These are phyloP conservation scores for Hypomyces perniciosus DNA, from an alignment of 2,329 filamentous ascomycete genomes.

Conservation along the genomic window DNA sequence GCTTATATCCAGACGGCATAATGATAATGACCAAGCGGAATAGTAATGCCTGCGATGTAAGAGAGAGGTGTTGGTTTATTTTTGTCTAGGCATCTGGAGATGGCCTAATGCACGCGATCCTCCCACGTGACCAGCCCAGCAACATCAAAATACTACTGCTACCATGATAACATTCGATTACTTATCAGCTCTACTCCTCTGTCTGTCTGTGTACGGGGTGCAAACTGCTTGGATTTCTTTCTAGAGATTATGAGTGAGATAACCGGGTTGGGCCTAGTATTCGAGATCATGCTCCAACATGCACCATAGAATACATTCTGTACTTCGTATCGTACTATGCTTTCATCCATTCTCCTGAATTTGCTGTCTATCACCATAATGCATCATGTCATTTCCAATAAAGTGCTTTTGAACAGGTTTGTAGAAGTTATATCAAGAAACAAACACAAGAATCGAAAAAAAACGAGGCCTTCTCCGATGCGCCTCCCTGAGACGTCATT, in stretches of 20 bases:
- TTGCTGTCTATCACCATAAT: neutral
- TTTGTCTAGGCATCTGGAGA: conserved; percentile 23
- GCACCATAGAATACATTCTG: neutral
- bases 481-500: conserved; percentile 1
- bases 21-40: neutral
- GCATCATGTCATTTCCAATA: neutral
- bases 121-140: neutral
- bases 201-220: too few relatives aligned
- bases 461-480: neutral
- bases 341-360: neutral
- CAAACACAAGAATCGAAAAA: neutral
- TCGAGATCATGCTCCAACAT: too few relatives aligned
- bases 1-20: conserved; percentile 25
- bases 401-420: neutral
- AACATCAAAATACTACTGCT: neutral
- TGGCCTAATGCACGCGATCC: neutral
- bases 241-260: too few relatives aligned
- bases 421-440: neutral
- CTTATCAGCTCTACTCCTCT: too few relatives aligned
- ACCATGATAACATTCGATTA: too few relatives aligned
- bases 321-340: neutral
- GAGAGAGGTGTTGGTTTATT: conserved; percentile 25
- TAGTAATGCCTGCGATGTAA: neutral
- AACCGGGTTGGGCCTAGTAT: too few relatives aligned
- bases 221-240: too few relatives aligned